Base-by-base conservation (phyloP, 352 stramenopile species). In the Phytophthora litchii region DNA sequence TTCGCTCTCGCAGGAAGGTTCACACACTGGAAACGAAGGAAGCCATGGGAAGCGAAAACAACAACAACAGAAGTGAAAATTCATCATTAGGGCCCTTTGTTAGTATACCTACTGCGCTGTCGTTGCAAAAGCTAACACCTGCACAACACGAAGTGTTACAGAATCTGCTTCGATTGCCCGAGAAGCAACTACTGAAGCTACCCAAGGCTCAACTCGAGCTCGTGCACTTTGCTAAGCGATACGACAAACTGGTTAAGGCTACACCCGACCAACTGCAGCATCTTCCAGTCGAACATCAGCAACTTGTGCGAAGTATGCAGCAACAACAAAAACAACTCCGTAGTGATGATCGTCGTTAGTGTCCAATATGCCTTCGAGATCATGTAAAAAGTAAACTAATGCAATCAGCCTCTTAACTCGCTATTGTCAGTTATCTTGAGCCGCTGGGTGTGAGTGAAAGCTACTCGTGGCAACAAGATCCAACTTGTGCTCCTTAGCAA, bases 191-290 rank as follows among this genome's bases (percentile, higher is more conserved):
- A 21, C 47, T 68, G 1, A 72, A 72, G 34, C 54, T 88, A 1
- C 67, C 76, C 0, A 51, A 34, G 7, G 40, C 66, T 2, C 78
- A 88, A 25, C 69, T 60, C 8, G 74, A 86, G 40, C 64, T 86
- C 29, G 70, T 84, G 35, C 63, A 74, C 27, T 88, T 86, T 51
- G 78, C 76, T n/a, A 78, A 72, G 37, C 69, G 78, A 36, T 80
- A 82, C 55, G 67, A 80, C 54, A 78, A 74, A 41, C 67, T 78
- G 11, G 27, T 76, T 12, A 47, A 54, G 16, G 62, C 80, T 43
- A 67, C 72, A n/a, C 51, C 52, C 1, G 48, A 66, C 0, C 60
- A 83, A n/a, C 38, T 81, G 14, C 62, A 44, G 17, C 56, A 59
- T 29, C 60, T 88, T 4, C 74, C 65, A 8, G 50, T 68, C 9